Conservation (phyloP, 352 stramenopile species). For the Globisporangium cylindrosporum region DNA sequence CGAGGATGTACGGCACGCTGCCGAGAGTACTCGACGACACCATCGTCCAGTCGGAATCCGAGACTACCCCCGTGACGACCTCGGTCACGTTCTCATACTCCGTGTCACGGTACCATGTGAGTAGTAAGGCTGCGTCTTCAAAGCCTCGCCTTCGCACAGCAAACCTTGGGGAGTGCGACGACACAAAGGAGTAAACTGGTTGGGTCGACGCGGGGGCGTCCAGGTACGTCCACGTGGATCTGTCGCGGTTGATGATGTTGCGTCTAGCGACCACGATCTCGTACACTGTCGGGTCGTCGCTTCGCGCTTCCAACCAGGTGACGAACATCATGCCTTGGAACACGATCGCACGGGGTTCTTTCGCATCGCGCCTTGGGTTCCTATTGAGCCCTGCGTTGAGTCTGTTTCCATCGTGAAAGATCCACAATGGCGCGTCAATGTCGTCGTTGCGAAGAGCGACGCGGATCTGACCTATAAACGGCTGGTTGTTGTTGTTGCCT, state of each 20-base stretch:
- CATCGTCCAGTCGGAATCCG: conserved; percentile 43
- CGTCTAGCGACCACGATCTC: conserved; percentile 46
- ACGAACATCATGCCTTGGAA: conserved; percentile 63
- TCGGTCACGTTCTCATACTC: conserved; percentile 35
- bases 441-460: conserved; percentile 55
- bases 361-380: conserved; percentile 41
- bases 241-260: conserved; percentile 53
- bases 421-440: conserved; percentile 51
- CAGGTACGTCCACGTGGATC: conserved; percentile 53
- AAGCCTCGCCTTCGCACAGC: conserved; percentile 43
- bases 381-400: conserved; percentile 42
- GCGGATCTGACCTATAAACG: conserved; percentile 47
- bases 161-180: conserved; percentile 38
- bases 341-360: conserved; percentile 33
- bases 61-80: conserved; percentile 35
- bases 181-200: conserved; percentile 36
- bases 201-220: conserved; percentile 26
- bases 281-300: conserved; percentile 34
- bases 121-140: conserved; percentile 43
- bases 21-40: conserved; percentile 17
- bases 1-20: conserved; percentile 25
- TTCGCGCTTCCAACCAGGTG: conserved; percentile 43
- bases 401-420: conserved; percentile 69
- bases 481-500: conserved; percentile 8
- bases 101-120: conserved; percentile 63